Percentiles rank a stretch among this genome's conserved stretches.
phyloP scores from a whole-genome alignment of 148 eudicot genomes.

The Vaccinium vitisidaea region DNA sequence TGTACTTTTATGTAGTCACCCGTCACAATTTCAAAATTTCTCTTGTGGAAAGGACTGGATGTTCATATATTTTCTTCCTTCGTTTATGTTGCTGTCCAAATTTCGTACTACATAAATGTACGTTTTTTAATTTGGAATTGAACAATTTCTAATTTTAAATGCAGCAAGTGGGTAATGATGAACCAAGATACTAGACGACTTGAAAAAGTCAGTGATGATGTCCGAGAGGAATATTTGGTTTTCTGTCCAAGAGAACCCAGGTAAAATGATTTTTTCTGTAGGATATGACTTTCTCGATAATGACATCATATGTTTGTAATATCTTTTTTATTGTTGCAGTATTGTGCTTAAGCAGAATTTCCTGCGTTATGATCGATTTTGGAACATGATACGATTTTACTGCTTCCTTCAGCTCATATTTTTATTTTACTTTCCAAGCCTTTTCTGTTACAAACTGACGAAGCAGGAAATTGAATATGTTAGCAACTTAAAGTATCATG shows the following conservation, averaged over 20 bases:
- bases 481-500: background rate
- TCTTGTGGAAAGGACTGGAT: background rate
- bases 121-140: background rate
- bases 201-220: constrained; percentile 72
- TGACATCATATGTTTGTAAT: background rate
- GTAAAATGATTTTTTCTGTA: background rate
- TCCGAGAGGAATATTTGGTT: constrained; percentile 62
- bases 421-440: background rate
- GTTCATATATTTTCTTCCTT: background rate
- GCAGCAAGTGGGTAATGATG: constrained; percentile 99
- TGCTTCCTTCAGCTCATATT: background rate
- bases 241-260: constrained; percentile 54
- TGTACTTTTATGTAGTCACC: background rate
- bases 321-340: background rate
- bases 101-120: background rate
- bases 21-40: background rate
- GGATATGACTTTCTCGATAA: background rate
- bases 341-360: background rate
- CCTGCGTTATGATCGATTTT: background rate
- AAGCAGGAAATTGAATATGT: background rate
- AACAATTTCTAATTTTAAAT: constrained; percentile 15
- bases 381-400: background rate
- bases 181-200: constrained; percentile 86
- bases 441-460: background rate
- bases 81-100: background rate